Percentiles rank a stretch among this genome's conserved stretches.
Conservation (phyloP, 345 rosid genomes). For the Raphanus raphanistrum region DNA sequence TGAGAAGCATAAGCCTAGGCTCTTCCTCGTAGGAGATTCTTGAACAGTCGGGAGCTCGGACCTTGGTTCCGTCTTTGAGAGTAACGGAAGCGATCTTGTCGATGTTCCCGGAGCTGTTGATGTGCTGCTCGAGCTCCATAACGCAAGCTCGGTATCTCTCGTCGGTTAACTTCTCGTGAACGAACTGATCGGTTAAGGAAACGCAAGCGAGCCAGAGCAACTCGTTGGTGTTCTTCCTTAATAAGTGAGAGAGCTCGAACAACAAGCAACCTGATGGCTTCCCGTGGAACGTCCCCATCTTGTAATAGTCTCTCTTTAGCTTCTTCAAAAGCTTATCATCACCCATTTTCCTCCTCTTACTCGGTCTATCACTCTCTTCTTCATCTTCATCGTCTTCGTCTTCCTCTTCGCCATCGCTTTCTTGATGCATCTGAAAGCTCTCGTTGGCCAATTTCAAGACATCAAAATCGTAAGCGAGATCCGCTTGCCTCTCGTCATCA, state of each 20-base stretch:
- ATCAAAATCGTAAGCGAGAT: slow-evolving; percentile 79
- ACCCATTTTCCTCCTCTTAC: slow-evolving; percentile 68
- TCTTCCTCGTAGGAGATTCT: slow-evolving; percentile 92
- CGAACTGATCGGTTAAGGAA: slow-evolving; percentile 91
- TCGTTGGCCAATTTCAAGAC: slow-evolving; percentile 75
- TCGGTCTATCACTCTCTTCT: slow-evolving; percentile 38
- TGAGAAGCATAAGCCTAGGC: slow-evolving; percentile 81
- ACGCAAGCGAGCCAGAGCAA: slow-evolving; percentile 98
- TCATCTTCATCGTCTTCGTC: no score
- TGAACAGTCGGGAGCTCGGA: slow-evolving; percentile 82
- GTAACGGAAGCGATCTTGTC: slow-evolving; percentile 79
- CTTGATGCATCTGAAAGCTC: slow-evolving; percentile 45
- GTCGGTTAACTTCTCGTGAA: slow-evolving; percentile 87
- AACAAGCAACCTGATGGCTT: slow-evolving; percentile 88
- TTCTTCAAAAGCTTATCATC: slow-evolving; percentile 62
- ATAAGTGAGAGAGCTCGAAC: slow-evolving; percentile 72
- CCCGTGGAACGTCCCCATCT: slow-evolving; percentile 89
- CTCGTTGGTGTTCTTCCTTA: slow-evolving; percentile 91
- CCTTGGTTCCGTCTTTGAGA: slow-evolving; percentile 89
- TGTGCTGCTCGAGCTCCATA: slow-evolving; percentile 97
- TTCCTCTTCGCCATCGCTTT: slow-evolving; percentile 25
- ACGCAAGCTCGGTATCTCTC: slow-evolving; percentile 92
- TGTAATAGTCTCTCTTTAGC: slow-evolving; percentile 72
- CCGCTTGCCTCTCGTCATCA: slow-evolving; percentile 86
- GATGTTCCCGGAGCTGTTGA: slow-evolving; percentile 75